Percentiles rank a stretch among this genome's conserved stretches.
Evolutionary conservation across 208 protist genomes (phyloP).

Genomic region (Trypanosoma boissoni): DNA sequence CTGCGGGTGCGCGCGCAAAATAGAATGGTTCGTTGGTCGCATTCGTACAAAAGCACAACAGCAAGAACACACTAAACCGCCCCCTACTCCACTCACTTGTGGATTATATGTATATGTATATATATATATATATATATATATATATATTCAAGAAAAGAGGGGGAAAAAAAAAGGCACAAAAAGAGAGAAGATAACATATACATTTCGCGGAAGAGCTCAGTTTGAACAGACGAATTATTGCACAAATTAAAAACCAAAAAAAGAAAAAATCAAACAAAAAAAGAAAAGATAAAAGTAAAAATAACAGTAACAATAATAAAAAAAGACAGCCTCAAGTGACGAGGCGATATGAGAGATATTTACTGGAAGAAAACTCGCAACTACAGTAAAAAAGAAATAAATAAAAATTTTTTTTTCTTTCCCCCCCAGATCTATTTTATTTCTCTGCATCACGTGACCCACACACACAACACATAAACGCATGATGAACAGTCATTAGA

Average conservation of each 20-base stretch:
- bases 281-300: too few species aligned
- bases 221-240: too few species aligned
- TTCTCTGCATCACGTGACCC: not conserved
- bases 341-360: not conserved
- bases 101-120: slow-evolving; percentile 1
- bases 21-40: not conserved
- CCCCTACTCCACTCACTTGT: not conserved
- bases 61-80: too few species aligned
- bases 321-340: not conserved
- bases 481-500: too few species aligned
- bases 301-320: not conserved
- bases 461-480: too few species aligned
- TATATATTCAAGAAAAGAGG: slow-evolving; percentile 2
- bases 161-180: not conserved
- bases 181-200: slow-evolving; percentile 1
- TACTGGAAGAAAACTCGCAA: not conserved
- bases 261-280: too few species aligned
- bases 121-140: slow-evolving; percentile 29
- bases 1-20: too few species aligned
- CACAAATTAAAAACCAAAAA: slow-evolving; percentile 5
- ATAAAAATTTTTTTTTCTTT: not conserved
- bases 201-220: too few species aligned
- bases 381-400: not conserved
- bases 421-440: not conserved
- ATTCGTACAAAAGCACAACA: not conserved